Evolutionary conservation across 306 rosid species (phyloP).

Genomic region (Sindora glabra): DNA sequence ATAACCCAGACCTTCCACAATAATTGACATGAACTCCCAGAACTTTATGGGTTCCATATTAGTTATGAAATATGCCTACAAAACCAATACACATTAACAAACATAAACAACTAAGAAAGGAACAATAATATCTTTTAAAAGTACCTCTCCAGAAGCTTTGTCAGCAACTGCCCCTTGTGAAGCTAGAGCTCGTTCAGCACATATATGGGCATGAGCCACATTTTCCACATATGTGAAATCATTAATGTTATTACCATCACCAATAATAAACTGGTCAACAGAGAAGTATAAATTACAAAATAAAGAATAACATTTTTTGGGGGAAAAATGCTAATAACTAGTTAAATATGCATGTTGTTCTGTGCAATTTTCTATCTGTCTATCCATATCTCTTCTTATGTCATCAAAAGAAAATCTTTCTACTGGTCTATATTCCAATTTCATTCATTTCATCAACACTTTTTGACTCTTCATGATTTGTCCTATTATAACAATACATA

Average conservation of each 20-base stretch:
- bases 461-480: not conserved
- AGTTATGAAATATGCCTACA: slow-evolving; percentile 64
- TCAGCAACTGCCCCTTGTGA: slow-evolving; percentile 58
- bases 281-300: slow-evolving; percentile 14
- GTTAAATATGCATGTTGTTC: not conserved
- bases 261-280: slow-evolving; percentile 74
- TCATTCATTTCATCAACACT: slow-evolving; percentile 2
- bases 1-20: too few relatives aligned
- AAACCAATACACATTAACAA: not conserved
- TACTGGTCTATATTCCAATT: not conserved
- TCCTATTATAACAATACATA: not conserved
- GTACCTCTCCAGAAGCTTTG: slow-evolving; percentile 91
- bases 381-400: slow-evolving; percentile 5
- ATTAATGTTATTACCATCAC: slow-evolving; percentile 72
- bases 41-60: too few relatives aligned
- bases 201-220: slow-evolving; percentile 87
- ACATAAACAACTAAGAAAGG: not conserved
- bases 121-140: not conserved
- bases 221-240: slow-evolving; percentile 97
- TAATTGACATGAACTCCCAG: too few relatives aligned
- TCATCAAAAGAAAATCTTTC: not conserved
- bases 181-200: slow-evolving; percentile 89
- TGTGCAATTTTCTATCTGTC: not conserved
- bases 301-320: not conserved
- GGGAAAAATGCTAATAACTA: not conserved